These are phyloP conservation scores for Hypoxylon sp. DNA, from an alignment of 2,329 filamentous ascomycete species.

Conservation along the genomic window DNA sequence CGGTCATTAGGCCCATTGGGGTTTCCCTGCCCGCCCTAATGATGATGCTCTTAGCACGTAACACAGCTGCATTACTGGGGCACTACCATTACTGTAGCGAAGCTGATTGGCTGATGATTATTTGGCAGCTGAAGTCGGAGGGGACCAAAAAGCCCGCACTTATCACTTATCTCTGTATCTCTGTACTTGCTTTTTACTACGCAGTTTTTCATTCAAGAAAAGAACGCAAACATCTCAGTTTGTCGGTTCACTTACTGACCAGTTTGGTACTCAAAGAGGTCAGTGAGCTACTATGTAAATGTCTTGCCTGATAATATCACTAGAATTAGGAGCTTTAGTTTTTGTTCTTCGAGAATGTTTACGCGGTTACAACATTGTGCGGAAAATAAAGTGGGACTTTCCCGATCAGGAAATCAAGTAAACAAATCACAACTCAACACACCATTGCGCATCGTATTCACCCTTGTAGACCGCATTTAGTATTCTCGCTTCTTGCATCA, in stretches of 20 bases:
- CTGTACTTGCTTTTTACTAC: neutral
- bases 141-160: conserved; percentile 32
- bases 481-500: conserved; percentile 10
- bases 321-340: neutral
- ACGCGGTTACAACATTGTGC: conserved; percentile 17
- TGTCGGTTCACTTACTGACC: neutral
- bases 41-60: conserved; percentile 44
- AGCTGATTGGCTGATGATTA: conserved; percentile 37
- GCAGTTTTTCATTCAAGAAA: neutral
- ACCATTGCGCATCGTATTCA: conserved; percentile 17
- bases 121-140: conserved; percentile 5
- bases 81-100: conserved; percentile 7
- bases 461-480: conserved; percentile 6
- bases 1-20: conserved; percentile 38
- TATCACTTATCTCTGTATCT: conserved; percentile 6
- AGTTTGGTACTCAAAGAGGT: neutral
- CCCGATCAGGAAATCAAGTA: conserved; percentile 49
- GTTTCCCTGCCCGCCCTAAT: conserved; percentile 38
- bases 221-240: neutral
- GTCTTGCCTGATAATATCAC: neutral
- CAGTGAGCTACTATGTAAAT: neutral
- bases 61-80: conserved; percentile 37
- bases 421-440: conserved; percentile 42
- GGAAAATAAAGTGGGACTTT: conserved; percentile 24
- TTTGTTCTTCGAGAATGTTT: conserved; percentile 3